Base-by-base conservation (phyloP, 2,329 filamentous ascomycete genomes). In the Neobulgaria alba region DNA sequence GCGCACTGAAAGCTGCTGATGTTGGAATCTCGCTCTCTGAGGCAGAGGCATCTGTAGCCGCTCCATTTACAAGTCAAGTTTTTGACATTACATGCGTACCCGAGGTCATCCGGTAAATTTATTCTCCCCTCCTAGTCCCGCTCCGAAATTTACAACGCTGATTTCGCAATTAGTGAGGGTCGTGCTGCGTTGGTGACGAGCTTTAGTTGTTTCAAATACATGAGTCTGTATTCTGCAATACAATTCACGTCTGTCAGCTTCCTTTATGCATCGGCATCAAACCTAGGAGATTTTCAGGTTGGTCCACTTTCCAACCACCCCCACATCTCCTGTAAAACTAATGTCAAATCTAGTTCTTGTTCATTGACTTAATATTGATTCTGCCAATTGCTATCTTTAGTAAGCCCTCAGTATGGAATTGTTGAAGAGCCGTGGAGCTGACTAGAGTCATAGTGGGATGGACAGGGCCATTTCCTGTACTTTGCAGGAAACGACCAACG, bases 151-250 rank as follows among this genome's bases (percentile, higher is more conserved):
- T n/a, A n/a, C n/a, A n/a, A n/a, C 34, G 38, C 50, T 54, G 39
- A 53, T 33, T 19, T 15, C 14, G 29, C 31, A 26, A 36, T 29
- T 41, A 63, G 88, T 51, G 92, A 98, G 68, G 92, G 92, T 15
- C 80, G 93, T 48, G 90, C 90, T 15, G 86, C 93, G 23, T 73
- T 98, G 23, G 89, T 96, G n/a, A 98, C 92, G 10, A 95, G 88
- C 63, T 98, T 98, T 67, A 93, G 86, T 67, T 98, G 92, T 67
- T 98, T 98, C 74, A 98, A 96, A 68, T 98, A 94, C 65, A 98
- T 98, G 93, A 93, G 85, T 55, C 66, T 98, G 50, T 98, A 98
- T 68, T 96, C 89, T 2, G 90, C 92, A n/a, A 98, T 98, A 51
- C 92, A 98, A 62, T 98, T 98, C 67, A 94, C 87, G 5, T 87